Conservation (phyloP, 192 early-diverging fungal genomes). For the Dimargaris cristalligena region DNA sequence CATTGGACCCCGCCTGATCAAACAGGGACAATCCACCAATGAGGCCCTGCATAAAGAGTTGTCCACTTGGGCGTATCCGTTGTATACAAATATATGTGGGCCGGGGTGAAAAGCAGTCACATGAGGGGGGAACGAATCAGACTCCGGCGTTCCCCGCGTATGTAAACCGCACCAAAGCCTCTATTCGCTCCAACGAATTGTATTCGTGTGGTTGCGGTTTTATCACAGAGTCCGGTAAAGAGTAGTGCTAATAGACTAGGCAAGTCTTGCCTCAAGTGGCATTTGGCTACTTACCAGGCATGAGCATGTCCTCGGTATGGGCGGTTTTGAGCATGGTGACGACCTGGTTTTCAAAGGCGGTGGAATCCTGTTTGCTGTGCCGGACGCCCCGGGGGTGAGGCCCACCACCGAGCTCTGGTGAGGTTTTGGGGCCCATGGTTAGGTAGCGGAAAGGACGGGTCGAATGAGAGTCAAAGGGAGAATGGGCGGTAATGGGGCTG, state of each 20-base stretch:
- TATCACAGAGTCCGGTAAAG: background rate
- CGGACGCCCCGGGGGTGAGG: background rate
- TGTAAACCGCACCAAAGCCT: background rate
- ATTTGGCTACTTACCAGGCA: constrained; percentile 28
- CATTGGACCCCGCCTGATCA: no score
- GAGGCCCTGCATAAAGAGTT: no score
- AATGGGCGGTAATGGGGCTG: no score
- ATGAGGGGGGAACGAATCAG: background rate
- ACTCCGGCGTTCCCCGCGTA: no score
- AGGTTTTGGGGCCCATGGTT: background rate
- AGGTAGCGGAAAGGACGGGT: background rate
- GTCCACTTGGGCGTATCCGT: no score
- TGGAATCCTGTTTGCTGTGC: background rate
- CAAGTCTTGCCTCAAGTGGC: no score
- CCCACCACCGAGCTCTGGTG: background rate
- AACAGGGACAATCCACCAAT: no score
- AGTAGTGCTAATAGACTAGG: background rate
- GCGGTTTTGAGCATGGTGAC: constrained; percentile 33
- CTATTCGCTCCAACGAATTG: background rate
- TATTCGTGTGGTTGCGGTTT: background rate
- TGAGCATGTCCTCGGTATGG: constrained; percentile 40
- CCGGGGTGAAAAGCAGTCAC: background rate
- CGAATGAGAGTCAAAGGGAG: background rate
- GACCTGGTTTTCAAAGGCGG: constrained; percentile 7
- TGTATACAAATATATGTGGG: no score